These are phyloP conservation scores for Canavalia gladiata DNA, from an alignment of 306 rosid species.

Conservation along the genomic window DNA sequence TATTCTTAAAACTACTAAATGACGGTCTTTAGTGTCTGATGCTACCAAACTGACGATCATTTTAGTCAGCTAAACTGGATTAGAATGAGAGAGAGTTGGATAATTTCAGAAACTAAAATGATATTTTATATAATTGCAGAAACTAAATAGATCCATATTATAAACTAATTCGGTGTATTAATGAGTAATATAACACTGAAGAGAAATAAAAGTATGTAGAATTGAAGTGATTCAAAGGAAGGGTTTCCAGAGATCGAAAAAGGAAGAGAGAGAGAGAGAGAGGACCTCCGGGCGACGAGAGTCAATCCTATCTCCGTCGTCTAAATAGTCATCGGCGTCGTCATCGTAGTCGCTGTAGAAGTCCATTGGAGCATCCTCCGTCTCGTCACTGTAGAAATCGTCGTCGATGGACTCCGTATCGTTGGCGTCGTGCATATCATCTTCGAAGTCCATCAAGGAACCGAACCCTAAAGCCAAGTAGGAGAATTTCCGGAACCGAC, in stretches of 20 bases:
- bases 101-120: background rate
- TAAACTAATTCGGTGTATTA: background rate
- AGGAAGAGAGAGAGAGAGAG: background rate
- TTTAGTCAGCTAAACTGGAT: no score
- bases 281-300: slow-evolving; percentile 80
- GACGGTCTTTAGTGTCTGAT: no score
- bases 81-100: no score
- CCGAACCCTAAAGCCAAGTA: slow-evolving; percentile 43
- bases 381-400: slow-evolving; percentile 83
- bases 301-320: slow-evolving; percentile 56
- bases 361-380: slow-evolving; percentile 65
- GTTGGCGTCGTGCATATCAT: slow-evolving; percentile 90
- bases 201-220: background rate
- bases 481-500: background rate
- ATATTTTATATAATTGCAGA: background rate
- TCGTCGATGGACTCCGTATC: slow-evolving; percentile 78
- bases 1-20: background rate
- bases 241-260: background rate
- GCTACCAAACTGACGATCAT: background rate
- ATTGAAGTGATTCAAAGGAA: slow-evolving; percentile 8
- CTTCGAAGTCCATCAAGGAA: slow-evolving; percentile 79
- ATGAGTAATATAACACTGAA: background rate
- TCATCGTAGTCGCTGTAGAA: slow-evolving; percentile 67
- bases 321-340: slow-evolving; percentile 64
- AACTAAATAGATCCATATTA: background rate